phyloP scores from a whole-genome alignment of 208 protist genomes.

The Leishmania guyanensis region DNA sequence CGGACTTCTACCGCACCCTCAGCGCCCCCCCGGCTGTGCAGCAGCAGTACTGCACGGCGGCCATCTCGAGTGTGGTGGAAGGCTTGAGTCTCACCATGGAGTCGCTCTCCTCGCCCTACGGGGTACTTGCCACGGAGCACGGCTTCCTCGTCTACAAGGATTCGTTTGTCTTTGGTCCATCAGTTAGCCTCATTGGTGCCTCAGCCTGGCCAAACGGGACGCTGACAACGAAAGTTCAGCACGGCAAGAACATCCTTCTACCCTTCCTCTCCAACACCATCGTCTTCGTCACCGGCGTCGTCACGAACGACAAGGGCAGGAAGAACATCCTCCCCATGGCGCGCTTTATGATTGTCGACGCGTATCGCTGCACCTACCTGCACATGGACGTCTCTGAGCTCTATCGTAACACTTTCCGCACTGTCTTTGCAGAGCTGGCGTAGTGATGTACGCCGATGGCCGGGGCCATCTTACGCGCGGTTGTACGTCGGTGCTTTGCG shows the following conservation, averaged over 20 bases:
- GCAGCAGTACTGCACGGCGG: conserved; percentile 25
- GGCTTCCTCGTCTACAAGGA: conserved; percentile 31
- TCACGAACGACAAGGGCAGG: not conserved
- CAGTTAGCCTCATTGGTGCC: conserved; percentile 26
- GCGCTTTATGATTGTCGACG: conserved; percentile 23
- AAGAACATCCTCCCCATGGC: conserved; percentile 27
- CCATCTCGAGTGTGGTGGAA: conserved; percentile 10
- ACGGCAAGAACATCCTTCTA: conserved; percentile 19
- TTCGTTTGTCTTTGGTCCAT: conserved; percentile 21
- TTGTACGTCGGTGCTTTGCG: not conserved
- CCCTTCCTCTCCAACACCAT: conserved; percentile 24
- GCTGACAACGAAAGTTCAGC: conserved; percentile 16
- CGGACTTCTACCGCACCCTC: conserved; percentile 22
- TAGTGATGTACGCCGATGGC: not conserved
- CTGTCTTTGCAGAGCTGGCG: conserved; percentile 6
- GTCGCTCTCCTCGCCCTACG: conserved; percentile 15
- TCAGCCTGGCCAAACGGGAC: conserved; percentile 20
- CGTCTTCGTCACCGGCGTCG: conserved; percentile 22
- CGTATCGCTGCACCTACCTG: conserved; percentile 23
- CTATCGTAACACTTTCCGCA: conserved; percentile 7
- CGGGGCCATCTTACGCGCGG: not conserved
- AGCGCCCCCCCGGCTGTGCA: conserved; percentile 17
- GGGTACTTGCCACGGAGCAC: conserved; percentile 10
- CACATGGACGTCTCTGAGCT: conserved; percentile 8
- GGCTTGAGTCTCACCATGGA: conserved; percentile 34